Evolutionary conservation across 2,329 filamentous ascomycete genomes (phyloP).

Genomic region (Lecanosticta acicola): DNA sequence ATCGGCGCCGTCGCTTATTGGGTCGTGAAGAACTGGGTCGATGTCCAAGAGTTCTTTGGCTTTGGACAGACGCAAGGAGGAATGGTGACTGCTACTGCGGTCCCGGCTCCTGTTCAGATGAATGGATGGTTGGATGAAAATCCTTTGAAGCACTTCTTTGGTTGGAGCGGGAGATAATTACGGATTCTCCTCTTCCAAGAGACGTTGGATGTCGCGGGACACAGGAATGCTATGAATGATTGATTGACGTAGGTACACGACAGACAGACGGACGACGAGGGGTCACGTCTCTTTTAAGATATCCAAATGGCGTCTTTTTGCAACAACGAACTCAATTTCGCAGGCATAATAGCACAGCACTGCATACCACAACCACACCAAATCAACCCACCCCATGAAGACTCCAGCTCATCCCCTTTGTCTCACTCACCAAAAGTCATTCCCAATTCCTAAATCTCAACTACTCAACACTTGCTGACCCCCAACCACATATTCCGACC

Average conservation of each 20-base stretch:
- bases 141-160: conserved; percentile 3
- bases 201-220: too few species aligned
- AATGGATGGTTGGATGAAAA: conserved; percentile 1
- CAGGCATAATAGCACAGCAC: not conserved
- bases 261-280: not conserved
- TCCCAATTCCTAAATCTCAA: too few species aligned
- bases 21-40: conserved; percentile 32
- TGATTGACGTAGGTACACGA: not conserved
- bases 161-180: conserved; percentile 1
- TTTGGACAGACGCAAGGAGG: conserved; percentile 8
- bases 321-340: not conserved
- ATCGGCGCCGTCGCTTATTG: conserved; percentile 58
- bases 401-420: too few species aligned
- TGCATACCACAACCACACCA: not conserved
- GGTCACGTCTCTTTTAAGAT: not conserved
- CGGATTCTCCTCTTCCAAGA: too few species aligned
- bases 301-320: not conserved
- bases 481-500: too few species aligned
- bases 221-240: not conserved
- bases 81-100: conserved; percentile 11
- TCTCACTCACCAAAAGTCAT: too few species aligned
- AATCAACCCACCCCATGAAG: not conserved
- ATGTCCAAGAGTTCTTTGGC: conserved; percentile 27
- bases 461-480: too few species aligned
- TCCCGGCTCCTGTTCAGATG: conserved; percentile 9